Conservation (phyloP, 306 rosid genomes). For the Medicago lupulina region DNA sequence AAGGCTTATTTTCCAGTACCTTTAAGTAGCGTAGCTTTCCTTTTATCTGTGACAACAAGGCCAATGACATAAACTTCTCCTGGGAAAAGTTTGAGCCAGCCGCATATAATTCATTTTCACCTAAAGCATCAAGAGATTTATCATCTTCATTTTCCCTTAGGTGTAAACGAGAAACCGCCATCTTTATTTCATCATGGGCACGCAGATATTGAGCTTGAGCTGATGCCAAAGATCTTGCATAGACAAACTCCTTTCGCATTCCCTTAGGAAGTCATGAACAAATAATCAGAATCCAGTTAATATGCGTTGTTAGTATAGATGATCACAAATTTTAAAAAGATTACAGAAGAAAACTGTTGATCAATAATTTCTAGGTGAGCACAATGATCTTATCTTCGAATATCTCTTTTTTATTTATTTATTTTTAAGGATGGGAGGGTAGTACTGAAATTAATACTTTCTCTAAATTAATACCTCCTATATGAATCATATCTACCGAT, state of each 20-base stretch:
- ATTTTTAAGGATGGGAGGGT: slow-evolving; percentile 4
- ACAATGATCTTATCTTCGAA: slow-evolving; percentile 31
- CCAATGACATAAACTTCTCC: slow-evolving; percentile 77
- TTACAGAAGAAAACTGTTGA: not conserved
- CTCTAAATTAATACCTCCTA: slow-evolving; percentile 17
- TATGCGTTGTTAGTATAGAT: slow-evolving; percentile 6
- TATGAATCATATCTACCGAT: slow-evolving; percentile 20
- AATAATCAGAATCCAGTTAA: slow-evolving; percentile 34
- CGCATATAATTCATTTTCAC: slow-evolving; percentile 70
- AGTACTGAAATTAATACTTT: slow-evolving; percentile 9
- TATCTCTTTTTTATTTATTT: not conserved
- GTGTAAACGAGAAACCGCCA: slow-evolving; percentile 84
- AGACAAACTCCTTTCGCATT: slow-evolving; percentile 92
- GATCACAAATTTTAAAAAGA: slow-evolving; percentile 23
- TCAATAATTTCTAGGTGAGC: slow-evolving; percentile 22
- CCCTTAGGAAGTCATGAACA: slow-evolving; percentile 55
- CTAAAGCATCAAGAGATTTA: slow-evolving; percentile 69
- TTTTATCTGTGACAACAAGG: slow-evolving; percentile 67
- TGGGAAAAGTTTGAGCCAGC: slow-evolving; percentile 74
- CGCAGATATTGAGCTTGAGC: slow-evolving; percentile 92
- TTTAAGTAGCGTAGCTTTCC: slow-evolving; percentile 94
- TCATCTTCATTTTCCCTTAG: slow-evolving; percentile 69
- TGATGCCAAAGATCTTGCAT: slow-evolving; percentile 88
- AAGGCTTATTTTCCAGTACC: slow-evolving; percentile 52
- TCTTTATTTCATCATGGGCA: slow-evolving; percentile 93